These are phyloP conservation scores for Aspergillus glaucus DNA, from an alignment of 2,329 filamentous ascomycete genomes.

Conservation along the genomic window DNA sequence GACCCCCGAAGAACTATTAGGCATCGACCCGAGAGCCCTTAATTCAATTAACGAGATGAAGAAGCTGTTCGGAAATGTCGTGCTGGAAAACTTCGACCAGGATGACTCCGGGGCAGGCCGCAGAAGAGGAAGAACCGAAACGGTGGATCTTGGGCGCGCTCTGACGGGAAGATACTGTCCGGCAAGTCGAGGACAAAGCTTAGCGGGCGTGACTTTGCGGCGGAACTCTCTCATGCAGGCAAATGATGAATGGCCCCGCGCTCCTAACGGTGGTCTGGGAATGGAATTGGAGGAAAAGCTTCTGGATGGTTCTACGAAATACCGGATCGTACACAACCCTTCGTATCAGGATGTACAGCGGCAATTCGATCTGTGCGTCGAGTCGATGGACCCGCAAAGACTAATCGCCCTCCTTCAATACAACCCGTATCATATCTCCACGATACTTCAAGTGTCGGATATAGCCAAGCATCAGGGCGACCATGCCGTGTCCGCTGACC, in stretches of 20 bases:
- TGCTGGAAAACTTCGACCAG: conserved; percentile 53
- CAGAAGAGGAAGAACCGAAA: conserved; percentile 48
- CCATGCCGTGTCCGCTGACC: conserved; percentile 74
- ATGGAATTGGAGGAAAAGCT: conserved; percentile 64
- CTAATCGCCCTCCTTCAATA: conserved; percentile 68
- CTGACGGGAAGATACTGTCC: conserved; percentile 48
- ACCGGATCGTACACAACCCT: conserved; percentile 68
- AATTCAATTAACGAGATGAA: conserved; percentile 91
- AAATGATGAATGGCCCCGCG: conserved; percentile 78
- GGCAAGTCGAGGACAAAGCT: conserved; percentile 54
- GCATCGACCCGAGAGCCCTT: conserved; percentile 64
- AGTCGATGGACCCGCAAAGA: conserved; percentile 73
- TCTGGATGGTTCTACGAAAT: conserved; percentile 59
- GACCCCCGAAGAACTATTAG: conserved; percentile 48
- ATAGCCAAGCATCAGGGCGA: conserved; percentile 90
- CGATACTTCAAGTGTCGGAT: conserved; percentile 86
- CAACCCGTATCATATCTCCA: conserved; percentile 86
- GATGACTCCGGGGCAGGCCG: conserved; percentile 39
- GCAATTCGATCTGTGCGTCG: conserved; percentile 73
- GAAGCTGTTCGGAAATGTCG: conserved; percentile 61
- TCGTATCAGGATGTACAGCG: conserved; percentile 68
- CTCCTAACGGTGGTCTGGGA: conserved; percentile 70
- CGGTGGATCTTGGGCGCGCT: conserved; percentile 48
- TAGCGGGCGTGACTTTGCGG: conserved; percentile 65
- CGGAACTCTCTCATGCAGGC: conserved; percentile 81